These are phyloP conservation scores for Apophysomyces sp. DNA, from an alignment of 371 early-diverging fungal genomes.

Conservation along the genomic window DNA sequence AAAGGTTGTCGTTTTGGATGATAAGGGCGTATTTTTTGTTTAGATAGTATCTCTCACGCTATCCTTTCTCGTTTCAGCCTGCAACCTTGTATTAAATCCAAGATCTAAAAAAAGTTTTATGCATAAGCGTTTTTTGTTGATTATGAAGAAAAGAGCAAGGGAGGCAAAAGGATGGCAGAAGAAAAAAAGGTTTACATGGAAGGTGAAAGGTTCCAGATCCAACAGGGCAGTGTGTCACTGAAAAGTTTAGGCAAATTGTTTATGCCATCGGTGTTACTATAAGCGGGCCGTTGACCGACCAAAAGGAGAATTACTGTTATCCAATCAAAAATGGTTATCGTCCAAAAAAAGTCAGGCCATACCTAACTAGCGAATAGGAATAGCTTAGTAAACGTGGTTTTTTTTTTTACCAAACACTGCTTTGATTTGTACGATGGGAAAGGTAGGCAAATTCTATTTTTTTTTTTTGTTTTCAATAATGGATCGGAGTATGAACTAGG, in stretches of 20 bases:
- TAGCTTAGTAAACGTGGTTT: not conserved
- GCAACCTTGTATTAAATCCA: no score
- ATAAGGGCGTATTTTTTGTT: no score
- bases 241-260: not conserved
- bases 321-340: not conserved
- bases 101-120: no score
- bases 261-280: not conserved
- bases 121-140: no score
- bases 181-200: no score
- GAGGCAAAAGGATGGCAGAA: no score
- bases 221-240: not conserved
- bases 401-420: not conserved
- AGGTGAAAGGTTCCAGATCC: not conserved
- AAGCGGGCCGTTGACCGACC: conserved; percentile 1
- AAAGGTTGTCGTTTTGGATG: no score
- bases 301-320: not conserved
- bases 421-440: not conserved
- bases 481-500: not conserved
- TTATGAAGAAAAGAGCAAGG: no score
- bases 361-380: not conserved
- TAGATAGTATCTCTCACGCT: no score
- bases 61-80: no score
- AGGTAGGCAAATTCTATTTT: no score
- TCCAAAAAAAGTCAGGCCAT: not conserved
- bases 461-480: not conserved